A percentile compares a stretch with the other conserved stretches of the same genome.
Evolutionary conservation across 441 rosid genomes (phyloP).

Genomic region (Adansonia madagascariensis): DNA sequence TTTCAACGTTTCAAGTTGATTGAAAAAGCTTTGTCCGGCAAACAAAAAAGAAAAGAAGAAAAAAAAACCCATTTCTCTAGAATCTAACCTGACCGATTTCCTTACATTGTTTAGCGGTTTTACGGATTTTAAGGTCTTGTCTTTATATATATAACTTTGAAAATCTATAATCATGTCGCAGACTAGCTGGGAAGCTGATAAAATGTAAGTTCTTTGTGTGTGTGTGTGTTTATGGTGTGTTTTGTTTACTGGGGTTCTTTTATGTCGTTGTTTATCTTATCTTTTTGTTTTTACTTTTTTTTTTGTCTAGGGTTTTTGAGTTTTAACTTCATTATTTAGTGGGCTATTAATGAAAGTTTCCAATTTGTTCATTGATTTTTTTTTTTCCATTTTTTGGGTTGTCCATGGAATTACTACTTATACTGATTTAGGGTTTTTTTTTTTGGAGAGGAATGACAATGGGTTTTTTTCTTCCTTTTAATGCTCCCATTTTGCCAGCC

Average conservation of each 20-base stretch:
- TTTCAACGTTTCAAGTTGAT: not conserved
- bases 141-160: too few species aligned
- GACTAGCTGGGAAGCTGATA: constrained; percentile 96
- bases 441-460: not conserved
- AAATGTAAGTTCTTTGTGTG: constrained; percentile 50
- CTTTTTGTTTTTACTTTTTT: not conserved
- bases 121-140: not conserved
- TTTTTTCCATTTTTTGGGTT: not conserved
- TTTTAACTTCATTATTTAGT: not conserved
- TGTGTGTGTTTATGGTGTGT: not conserved
- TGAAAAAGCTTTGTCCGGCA: not conserved
- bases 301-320: not conserved
- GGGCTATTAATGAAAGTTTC: not conserved
- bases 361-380: not conserved
- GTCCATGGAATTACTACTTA: not conserved
- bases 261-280: not conserved
- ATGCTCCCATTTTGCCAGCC: not conserved
- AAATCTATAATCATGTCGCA: constrained; percentile 53
- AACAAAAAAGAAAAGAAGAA: not conserved
- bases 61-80: not conserved
- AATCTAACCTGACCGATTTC: not conserved
- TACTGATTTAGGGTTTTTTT: constrained; percentile 6
- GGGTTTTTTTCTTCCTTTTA: not conserved
- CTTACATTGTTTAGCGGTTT: not conserved
- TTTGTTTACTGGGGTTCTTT: not conserved